Conservation (phyloP, 306 rosid species). For the Fragaria nilgerrensis region DNA sequence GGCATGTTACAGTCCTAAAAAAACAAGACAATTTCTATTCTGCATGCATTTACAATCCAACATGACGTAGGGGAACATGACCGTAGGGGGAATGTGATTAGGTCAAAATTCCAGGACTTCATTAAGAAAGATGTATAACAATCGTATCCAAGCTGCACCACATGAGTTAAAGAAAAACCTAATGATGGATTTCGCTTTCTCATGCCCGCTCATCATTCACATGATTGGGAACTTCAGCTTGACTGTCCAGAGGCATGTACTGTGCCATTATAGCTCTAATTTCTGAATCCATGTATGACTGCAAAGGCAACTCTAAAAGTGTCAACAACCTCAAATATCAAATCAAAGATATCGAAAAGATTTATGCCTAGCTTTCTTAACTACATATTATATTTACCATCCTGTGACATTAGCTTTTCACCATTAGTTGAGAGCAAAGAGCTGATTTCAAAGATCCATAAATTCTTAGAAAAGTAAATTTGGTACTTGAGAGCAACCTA, state of each 20-base stretch:
- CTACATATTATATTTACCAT: not conserved
- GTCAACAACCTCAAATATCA: slow-evolving; percentile 14
- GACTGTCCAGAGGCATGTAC: slow-evolving; percentile 99
- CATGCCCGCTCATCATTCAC: slow-evolving; percentile 57
- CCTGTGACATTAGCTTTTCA: not conserved
- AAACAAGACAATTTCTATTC: slow-evolving; percentile 34
- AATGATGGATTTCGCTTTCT: slow-evolving; percentile 18
- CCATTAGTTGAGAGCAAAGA: not conserved
- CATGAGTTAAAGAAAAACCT: slow-evolving; percentile 17
- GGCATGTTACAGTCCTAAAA: slow-evolving; percentile 38
- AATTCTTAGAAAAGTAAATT: not conserved
- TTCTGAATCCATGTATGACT: slow-evolving; percentile 98
- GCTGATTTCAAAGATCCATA: not conserved
- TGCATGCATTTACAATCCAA: slow-evolving; percentile 41
- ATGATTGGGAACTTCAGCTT: slow-evolving; percentile 71
- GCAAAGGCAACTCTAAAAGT: slow-evolving; percentile 38
- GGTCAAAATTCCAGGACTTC: slow-evolving; percentile 43
- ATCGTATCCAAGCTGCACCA: slow-evolving; percentile 36
- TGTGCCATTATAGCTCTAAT: slow-evolving; percentile 99
- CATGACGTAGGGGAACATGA: slow-evolving; percentile 35
- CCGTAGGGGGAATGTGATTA: slow-evolving; percentile 4
- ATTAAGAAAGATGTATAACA: slow-evolving; percentile 29
- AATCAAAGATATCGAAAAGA: not conserved
- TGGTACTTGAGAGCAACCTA: not conserved
- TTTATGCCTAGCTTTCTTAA: not conserved